Base-by-base conservation (phyloP, 257 asterid species). In the Schizonepeta tenuifolia region DNA sequence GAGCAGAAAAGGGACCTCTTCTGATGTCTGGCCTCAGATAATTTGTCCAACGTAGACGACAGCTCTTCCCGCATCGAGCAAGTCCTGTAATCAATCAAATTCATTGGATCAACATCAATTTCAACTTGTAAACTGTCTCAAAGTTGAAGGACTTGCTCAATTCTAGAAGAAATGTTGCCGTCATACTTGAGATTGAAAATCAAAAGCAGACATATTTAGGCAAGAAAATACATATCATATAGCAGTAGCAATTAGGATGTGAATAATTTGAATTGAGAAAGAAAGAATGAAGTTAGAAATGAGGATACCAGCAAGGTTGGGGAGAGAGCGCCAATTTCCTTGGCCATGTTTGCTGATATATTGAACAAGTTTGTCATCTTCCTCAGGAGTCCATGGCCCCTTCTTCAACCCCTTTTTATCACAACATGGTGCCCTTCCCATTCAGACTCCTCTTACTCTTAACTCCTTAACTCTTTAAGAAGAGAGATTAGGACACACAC, bases 401-500 rank as follows among this genome's bases (percentile, higher is more conserved):
- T 83, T 94, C 73, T 90, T 94, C 89, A 94, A 65, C 70, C 96
- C 99, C 73, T 86, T 88, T 84, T 88, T 91, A 24, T 91, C 99
- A 87, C 98, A 94, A 55, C 97, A 94, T 40, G 99, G 97, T 53
- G 91, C 84, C 76, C 99, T 91, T 65, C 97, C 99, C 99, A 94
- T 94, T 51, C 5, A 51, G 24, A 49, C 55, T 14, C 4, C 4
- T 28, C 26, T 28, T 28, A 28, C 33, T 28, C 33, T 28, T 28
- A 24, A 31, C 36, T 31, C 36, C 33, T 28, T 28, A 28, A 31
- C 36, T 31, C 36, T 31, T 36, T 54, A 68, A 72, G 53, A 71
- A 71, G 38, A 21, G 54, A 40, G 69, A 63, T n/a, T n/a, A n/a
- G n/a, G n/a, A n/a, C n/a, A 33, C 40, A 40, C 33, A 40, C 3